Conservation (phyloP, 371 early-diverging fungal genomes). For the Phascolomyces articulosus region DNA sequence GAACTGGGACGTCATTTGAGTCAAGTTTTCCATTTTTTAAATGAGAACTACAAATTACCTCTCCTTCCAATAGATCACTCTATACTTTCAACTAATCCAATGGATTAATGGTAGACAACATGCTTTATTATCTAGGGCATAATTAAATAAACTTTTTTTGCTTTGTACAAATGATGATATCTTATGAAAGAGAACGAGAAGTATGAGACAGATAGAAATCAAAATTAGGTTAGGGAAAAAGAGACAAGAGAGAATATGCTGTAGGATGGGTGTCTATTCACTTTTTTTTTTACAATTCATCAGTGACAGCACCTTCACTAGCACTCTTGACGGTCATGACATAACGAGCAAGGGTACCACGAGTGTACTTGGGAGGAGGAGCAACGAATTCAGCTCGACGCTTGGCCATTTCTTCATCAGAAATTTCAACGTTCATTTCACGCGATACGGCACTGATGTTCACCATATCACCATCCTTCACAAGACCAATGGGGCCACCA, state of each 20-base stretch:
- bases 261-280: background rate
- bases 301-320: conserved; percentile 86
- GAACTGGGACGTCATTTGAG: no score
- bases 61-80: background rate
- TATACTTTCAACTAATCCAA: no score
- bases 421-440: conserved; percentile 73
- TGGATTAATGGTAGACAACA: background rate
- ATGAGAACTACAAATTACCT: no score
- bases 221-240: background rate
- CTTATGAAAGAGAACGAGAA: background rate
- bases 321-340: conserved; percentile 86
- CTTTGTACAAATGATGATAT: background rate
- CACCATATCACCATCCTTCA: conserved; percentile 86
- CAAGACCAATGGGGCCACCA: conserved; percentile 94
- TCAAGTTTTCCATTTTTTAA: no score
- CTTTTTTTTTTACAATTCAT: conserved; percentile 53
- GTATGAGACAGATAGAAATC: background rate
- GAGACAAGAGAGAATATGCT: background rate
- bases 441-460: conserved; percentile 84
- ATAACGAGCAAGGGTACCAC: conserved; percentile 90
- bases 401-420: conserved; percentile 76
- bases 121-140: background rate
- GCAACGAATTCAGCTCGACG: conserved; percentile 74
- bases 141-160: background rate
- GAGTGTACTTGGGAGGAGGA: conserved; percentile 84